Evolutionary conservation across 2,329 filamentous ascomycete genomes (phyloP).

Genomic region (Cucurbitaria berberidis): DNA sequence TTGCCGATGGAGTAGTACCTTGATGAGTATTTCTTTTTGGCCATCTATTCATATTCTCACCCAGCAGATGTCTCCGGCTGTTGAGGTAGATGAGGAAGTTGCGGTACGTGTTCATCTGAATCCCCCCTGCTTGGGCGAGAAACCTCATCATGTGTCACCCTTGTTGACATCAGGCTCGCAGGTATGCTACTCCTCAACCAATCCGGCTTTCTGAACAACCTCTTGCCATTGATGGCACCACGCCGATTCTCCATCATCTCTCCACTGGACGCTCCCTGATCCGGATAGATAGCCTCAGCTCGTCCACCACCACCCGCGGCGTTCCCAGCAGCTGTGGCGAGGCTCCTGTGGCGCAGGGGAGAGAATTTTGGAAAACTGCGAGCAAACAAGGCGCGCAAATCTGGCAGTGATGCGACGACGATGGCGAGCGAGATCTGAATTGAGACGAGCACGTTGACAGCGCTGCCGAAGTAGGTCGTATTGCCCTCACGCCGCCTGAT

Average conservation of each 20-base stretch:
- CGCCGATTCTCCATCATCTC: conserved; percentile 3
- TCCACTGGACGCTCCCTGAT: background rate
- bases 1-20: background rate
- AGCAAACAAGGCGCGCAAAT: conserved; percentile 31
- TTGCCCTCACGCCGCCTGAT: conserved; percentile 27
- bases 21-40: background rate
- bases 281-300: conserved; percentile 6
- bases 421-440: conserved; percentile 36
- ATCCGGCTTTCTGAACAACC: conserved; percentile 23
- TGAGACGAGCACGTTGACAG: conserved; percentile 35
- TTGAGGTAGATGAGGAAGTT: background rate
- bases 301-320: background rate
- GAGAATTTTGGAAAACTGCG: conserved; percentile 27
- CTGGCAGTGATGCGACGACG: conserved; percentile 33
- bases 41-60: background rate
- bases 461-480: conserved; percentile 30
- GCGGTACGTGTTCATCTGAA: background rate
- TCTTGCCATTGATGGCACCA: conserved; percentile 8
- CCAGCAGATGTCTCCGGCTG: background rate
- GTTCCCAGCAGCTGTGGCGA: conserved; percentile 9
- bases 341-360: conserved; percentile 30
- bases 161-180: conserved; percentile 25
- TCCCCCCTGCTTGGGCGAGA: conserved; percentile 1
- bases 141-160: conserved; percentile 18
- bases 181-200: conserved; percentile 30